Base-by-base conservation (phyloP, 2,329 filamentous ascomycete species). In the Hansfordia pulvinata region DNA sequence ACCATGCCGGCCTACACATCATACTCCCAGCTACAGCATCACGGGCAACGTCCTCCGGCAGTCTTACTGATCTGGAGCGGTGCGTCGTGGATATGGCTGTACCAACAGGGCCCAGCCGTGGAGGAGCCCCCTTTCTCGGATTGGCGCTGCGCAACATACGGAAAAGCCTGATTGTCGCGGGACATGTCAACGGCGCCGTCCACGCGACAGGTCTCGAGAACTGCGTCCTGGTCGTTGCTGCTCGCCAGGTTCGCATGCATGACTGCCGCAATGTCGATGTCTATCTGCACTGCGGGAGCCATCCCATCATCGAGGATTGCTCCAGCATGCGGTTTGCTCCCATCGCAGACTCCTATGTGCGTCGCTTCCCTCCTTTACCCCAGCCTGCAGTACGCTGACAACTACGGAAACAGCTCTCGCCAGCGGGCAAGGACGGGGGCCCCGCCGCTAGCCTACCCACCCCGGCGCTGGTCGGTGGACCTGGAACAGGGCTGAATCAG, bases 251-350 rank as follows among this genome's bases (percentile, higher is more conserved):
- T 42, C 71, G 90, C 13, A 88, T 98, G 59, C 90, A 98, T 48
- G 79, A 88, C 37, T 92, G 83, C 44, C 62, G 58, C 23, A 69
- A 85, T 33, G 79, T 92, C 19, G 73, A 83, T 37, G 64, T 98
- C 8, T 96, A 96, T 47, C 60, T 98, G 31, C 69, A 77, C 37
- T 86, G 81, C 45, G 61, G 64, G 2, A 90, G 82, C 41, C 74
- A 85, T 34, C 90, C 90, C 0, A 94, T 98, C 40, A 93, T 98
- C 36, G 90, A 98, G 52, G 78, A 90, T 38, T 96, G 88, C 47
- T 64, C 55, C 14, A 65, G 62, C 10, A 69, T 98, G 46, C 66
- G 76, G 8, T 94, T 98, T 52, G 77, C 82, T 11, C 75, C 76
- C 9, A 57, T 93, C 16, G 85, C 85, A 0, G 50, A 56, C 13